Percentiles rank a stretch among this genome's conserved stretches.
phyloP scores from a whole-genome alignment of 768 basidiomycete genomes.

The Leccinellum albellum region DNA sequence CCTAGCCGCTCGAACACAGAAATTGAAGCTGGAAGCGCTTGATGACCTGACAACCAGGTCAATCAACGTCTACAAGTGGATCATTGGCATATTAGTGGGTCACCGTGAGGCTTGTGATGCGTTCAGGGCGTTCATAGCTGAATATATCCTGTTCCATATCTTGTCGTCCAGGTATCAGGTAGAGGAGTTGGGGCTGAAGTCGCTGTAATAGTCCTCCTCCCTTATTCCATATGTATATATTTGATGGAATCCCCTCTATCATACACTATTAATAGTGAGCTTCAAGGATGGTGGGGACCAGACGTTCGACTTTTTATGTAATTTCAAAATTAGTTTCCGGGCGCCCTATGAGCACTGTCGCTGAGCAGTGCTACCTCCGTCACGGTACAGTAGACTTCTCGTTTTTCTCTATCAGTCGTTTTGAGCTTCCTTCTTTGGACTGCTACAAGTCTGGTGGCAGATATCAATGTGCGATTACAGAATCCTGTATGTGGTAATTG shows the following conservation, averaged over 20 bases:
- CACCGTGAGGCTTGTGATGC: conserved; percentile 3
- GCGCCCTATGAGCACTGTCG: too few relatives aligned
- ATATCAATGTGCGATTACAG: background rate
- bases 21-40: background rate
- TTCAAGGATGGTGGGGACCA: too few relatives aligned
- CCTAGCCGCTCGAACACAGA: background rate
- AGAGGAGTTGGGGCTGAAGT: conserved; percentile 6
- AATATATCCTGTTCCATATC: conserved; percentile 21
- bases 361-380: too few relatives aligned
- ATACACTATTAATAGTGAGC: too few relatives aligned
- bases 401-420: too few relatives aligned
- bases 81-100: conserved; percentile 18
- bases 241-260: too few relatives aligned
- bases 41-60: background rate
- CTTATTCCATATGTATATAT: too few relatives aligned
- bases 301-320: too few relatives aligned
- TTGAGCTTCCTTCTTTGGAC: background rate
- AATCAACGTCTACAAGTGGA: background rate
- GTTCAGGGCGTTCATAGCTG: conserved; percentile 2
- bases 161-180: conserved; percentile 16
- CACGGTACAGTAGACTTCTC: too few relatives aligned
- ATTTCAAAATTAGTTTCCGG: too few relatives aligned
- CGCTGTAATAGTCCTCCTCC: background rate
- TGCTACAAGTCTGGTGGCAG: background rate
- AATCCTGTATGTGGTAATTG: background rate